Conservation (phyloP, 1,284 basidiomycete genomes). For the Malassezia slooffiae region DNA sequence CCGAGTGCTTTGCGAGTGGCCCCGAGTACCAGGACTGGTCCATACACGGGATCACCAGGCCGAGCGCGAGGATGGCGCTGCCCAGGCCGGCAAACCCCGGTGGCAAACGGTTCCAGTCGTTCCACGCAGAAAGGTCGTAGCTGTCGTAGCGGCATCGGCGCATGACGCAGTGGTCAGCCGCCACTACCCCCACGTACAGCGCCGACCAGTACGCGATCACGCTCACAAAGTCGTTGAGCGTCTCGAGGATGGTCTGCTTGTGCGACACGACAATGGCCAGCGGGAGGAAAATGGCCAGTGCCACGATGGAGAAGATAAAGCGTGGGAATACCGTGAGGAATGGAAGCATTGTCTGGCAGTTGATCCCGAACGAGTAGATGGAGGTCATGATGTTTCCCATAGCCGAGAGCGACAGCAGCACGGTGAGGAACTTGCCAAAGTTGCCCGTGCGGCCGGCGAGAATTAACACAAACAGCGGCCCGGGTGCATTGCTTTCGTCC, state of each 20-base stretch:
- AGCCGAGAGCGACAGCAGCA: slow-evolving; percentile 62
- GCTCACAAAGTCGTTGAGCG: slow-evolving; percentile 52
- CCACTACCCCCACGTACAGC: slow-evolving; percentile 55
- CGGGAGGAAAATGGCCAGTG: slow-evolving; percentile 61
- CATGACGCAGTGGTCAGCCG: slow-evolving; percentile 57
- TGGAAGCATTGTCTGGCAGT: slow-evolving; percentile 54
- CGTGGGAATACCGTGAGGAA: slow-evolving; percentile 66
- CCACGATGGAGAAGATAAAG: slow-evolving; percentile 71
- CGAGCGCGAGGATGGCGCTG: slow-evolving; percentile 29
- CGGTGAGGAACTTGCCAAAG: slow-evolving; percentile 76
- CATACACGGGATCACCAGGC: slow-evolving; percentile 40
- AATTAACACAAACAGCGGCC: slow-evolving; percentile 68
- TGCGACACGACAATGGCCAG: slow-evolving; percentile 58
- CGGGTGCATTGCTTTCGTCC: slow-evolving; percentile 35
- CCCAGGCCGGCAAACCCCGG: slow-evolving; percentile 52
- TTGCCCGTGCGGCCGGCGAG: slow-evolving; percentile 55
- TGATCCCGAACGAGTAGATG: slow-evolving; percentile 48
- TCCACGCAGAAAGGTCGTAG: slow-evolving; percentile 56
- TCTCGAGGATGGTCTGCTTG: slow-evolving; percentile 55
- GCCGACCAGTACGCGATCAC: slow-evolving; percentile 60
- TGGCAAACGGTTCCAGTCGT: slow-evolving; percentile 52
- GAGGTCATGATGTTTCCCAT: slow-evolving; percentile 72
- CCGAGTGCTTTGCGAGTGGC: slow-evolving; percentile 32
- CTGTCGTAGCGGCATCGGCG: slow-evolving; percentile 49
- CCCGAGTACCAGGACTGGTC: slow-evolving; percentile 42